A percentile compares a stretch with the other conserved stretches of the same genome.
Evolutionary conservation across 352 stramenopile genomes (phyloP).

Genomic region (Synura sp.): DNA sequence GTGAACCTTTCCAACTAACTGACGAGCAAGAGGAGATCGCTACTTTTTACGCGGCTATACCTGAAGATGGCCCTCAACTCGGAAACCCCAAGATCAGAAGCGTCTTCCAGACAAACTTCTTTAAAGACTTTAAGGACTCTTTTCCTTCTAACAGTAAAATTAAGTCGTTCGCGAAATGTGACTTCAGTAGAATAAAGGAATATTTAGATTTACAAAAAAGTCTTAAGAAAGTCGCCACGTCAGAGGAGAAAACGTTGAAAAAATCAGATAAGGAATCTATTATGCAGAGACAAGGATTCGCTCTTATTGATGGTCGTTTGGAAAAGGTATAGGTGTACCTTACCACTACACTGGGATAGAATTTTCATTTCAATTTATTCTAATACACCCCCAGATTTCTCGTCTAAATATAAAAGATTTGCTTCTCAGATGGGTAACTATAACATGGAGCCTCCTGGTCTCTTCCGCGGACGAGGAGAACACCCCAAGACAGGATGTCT

Average conservation of each 20-base stretch:
- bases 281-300: conserved; percentile 84
- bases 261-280: conserved; percentile 89
- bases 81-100: conserved; percentile 88
- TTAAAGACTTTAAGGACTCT: conserved; percentile 68
- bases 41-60: conserved; percentile 71
- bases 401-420: too few relatives aligned
- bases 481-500: conserved; percentile 99
- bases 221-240: conserved; percentile 74
- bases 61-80: conserved; percentile 94
- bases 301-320: conserved; percentile 94
- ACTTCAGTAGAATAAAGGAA: conserved; percentile 88
- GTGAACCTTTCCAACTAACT: conserved; percentile 84
- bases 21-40: conserved; percentile 86
- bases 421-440: conserved; percentile 78
- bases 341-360: conserved; percentile 2
- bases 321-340: conserved; percentile 73
- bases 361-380: conserved; percentile 61
- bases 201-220: conserved; percentile 83
- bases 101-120: conserved; percentile 99
- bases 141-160: conserved; percentile 69
- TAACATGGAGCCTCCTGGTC: conserved; percentile 91
- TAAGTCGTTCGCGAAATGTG: conserved; percentile 90
- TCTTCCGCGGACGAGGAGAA: conserved; percentile 96
- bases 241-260: conserved; percentile 89
- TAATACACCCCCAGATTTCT: too few relatives aligned